Conservation (phyloP, 306 rosid genomes). For the Prunus dulcis region DNA sequence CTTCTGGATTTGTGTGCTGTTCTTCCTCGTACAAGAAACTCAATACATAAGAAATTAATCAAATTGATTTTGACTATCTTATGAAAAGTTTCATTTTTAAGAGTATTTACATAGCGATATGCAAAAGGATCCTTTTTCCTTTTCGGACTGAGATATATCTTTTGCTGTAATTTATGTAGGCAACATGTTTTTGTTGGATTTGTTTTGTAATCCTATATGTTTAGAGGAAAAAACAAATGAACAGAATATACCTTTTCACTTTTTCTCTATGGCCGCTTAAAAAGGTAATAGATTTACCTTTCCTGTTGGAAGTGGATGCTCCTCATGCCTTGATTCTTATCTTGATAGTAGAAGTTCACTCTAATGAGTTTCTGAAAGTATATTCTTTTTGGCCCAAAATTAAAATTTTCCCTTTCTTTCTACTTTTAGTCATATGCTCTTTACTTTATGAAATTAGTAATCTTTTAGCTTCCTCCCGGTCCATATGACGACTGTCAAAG, state of each 20-base stretch:
- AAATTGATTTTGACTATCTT: neutral
- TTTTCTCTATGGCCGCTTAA: slow-evolving; percentile 10
- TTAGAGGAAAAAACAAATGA: neutral
- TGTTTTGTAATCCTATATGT: neutral
- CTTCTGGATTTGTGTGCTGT: neutral
- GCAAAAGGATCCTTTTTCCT: neutral
- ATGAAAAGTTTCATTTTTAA: neutral
- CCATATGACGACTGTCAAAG: neutral
- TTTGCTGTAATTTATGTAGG: neutral
- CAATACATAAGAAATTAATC: neutral
- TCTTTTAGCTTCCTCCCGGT: slow-evolving; percentile 9
- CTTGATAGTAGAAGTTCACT: slow-evolving; percentile 1
- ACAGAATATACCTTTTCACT: slow-evolving; percentile 1
- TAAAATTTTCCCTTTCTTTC: slow-evolving; percentile 15
- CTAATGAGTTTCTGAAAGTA: slow-evolving; percentile 10
- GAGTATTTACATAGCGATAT: neutral
- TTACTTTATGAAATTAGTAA: neutral
- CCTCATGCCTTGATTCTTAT: slow-evolving; percentile 34
- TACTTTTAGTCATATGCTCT: neutral
- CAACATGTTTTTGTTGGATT: neutral
- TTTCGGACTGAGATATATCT: neutral
- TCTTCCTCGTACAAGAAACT: slow-evolving; percentile 1
- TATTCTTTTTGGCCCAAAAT: slow-evolving; percentile 24
- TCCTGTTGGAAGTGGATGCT: slow-evolving; percentile 30
- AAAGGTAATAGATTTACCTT: slow-evolving; percentile 33